Conservation (phyloP, 176 grass and related monocot genomes). For the Juncus effusus region DNA sequence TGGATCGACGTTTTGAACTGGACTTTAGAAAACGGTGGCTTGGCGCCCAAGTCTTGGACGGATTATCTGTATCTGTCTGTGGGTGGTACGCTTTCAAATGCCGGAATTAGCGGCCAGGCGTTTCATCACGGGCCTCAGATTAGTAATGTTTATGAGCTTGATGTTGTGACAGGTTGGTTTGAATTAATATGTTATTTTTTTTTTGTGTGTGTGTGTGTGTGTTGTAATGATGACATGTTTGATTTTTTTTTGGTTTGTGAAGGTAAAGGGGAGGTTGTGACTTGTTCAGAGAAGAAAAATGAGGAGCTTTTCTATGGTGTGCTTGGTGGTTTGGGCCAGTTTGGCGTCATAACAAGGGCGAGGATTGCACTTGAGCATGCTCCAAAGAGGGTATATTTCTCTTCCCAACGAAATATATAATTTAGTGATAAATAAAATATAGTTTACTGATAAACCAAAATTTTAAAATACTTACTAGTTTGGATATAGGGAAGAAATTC, state of each 20-base stretch:
- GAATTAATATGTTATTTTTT: neutral
- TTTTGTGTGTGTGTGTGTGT: neutral
- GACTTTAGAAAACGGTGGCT: slow-evolving; percentile 62
- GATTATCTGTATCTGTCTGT: slow-evolving; percentile 89
- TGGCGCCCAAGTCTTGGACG: slow-evolving; percentile 86
- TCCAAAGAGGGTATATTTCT: slow-evolving; percentile 54
- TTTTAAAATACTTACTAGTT: too few relatives aligned
- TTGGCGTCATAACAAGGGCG: slow-evolving; percentile 90
- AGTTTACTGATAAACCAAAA: too few relatives aligned
- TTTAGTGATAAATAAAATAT: neutral
- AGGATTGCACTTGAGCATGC: slow-evolving; percentile 88
- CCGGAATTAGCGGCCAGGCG: slow-evolving; percentile 81
- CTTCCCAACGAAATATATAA: too few relatives aligned
- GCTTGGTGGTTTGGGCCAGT: slow-evolving; percentile 79
- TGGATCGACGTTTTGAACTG: slow-evolving; percentile 92
- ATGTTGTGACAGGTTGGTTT: slow-evolving; percentile 74
- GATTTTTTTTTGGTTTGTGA: slow-evolving; percentile 22
- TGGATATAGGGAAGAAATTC: neutral
- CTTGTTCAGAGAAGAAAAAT: slow-evolving; percentile 61
- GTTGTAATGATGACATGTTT: neutral
- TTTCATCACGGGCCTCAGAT: slow-evolving; percentile 88
- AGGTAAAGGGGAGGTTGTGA: slow-evolving; percentile 81
- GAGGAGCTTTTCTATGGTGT: slow-evolving; percentile 71
- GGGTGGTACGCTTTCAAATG: slow-evolving; percentile 93
- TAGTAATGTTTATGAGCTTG: slow-evolving; percentile 78